Base-by-base conservation (phyloP, 2,329 filamentous ascomycete genomes). In the Falciphora oryzae region DNA sequence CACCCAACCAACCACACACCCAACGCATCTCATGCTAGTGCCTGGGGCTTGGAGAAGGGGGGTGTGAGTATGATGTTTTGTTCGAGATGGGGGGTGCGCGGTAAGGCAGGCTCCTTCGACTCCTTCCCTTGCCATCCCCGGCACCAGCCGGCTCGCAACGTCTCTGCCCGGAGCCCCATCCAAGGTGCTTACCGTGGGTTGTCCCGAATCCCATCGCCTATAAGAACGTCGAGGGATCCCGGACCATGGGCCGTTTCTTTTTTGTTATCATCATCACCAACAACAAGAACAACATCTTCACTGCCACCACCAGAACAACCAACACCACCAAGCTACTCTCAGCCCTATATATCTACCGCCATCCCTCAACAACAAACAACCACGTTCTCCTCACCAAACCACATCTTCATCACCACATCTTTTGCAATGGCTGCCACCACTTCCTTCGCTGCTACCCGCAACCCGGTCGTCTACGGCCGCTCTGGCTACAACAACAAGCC, bases 401-500 rank as follows among this genome's bases (percentile, higher is more conserved):
- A 32, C 61, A 61, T 31, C 64, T 64, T 27, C 53, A 70, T 67
- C 69, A 67, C 62, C 66, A 73, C 64, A 53, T 53, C 18, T 70
- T 68, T 56, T 70, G 71, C 70, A 78, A 78, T 78, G 77, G 76
- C 76, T 64, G 73, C 68, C 66, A 72, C 73, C 68, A 65, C 74
- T 69, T 70, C 73, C 68, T 69, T 73, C 69, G 69, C 67, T 68
- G 69, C 73, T 66, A 71, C 74, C 71, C 74, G 76, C 75, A 73
- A 71, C 67, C 70, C 78, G 74, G 72, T 78, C 75, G 64, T 70
- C 69, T 71, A 71, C 65, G 78, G 78, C 70, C 78, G 78, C 69
- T 75, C 73, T 62, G 77, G 77, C 64, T 78, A 79, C 73, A 79
- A 79, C 69, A 72, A 72, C 69, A 72, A 76, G 71, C 73, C 74